A percentile compares a stretch with the other conserved stretches of the same genome.
Evolutionary conservation across 2,329 filamentous ascomycete genomes (phyloP).

Genomic region (Grosmannia serpens): DNA sequence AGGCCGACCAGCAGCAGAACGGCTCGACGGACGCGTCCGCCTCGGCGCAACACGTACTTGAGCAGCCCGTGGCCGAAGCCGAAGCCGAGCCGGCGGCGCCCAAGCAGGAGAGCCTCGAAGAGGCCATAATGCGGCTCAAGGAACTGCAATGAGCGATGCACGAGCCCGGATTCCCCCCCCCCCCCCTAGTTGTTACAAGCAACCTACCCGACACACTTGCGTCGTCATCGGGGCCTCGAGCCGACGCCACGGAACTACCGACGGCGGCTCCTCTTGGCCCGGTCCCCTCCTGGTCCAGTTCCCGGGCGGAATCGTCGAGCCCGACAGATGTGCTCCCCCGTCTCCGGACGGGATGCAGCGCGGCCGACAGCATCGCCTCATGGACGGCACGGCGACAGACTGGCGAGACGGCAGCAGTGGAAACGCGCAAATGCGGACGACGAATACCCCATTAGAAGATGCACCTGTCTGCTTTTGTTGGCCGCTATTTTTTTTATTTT

Average conservation of each 20-base stretch:
- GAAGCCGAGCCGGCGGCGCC: background rate
- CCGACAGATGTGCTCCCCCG: background rate
- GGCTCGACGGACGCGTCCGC: background rate
- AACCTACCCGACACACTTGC: background rate
- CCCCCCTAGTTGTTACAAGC: background rate
- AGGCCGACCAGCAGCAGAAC: background rate
- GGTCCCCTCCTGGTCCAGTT: too few relatives aligned
- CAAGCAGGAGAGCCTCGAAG: background rate
- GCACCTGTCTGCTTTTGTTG: too few relatives aligned
- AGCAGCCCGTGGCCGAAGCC: background rate
- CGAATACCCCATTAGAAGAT: background rate
- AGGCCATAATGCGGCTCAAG: background rate
- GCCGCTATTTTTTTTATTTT: too few relatives aligned
- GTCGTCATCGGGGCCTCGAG: background rate
- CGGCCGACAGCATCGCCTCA: background rate
- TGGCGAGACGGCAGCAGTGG: background rate
- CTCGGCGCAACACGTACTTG: background rate
- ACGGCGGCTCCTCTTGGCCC: background rate
- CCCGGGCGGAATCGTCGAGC: background rate
- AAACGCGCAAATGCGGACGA: background rate
- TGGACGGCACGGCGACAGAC: background rate
- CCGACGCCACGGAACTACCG: background rate
- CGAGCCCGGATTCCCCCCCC: too few relatives aligned
- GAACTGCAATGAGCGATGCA: background rate
- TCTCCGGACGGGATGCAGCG: background rate